Evolutionary conservation across 768 basidiomycete species (phyloP).

Genomic region (Boletales sp.): DNA sequence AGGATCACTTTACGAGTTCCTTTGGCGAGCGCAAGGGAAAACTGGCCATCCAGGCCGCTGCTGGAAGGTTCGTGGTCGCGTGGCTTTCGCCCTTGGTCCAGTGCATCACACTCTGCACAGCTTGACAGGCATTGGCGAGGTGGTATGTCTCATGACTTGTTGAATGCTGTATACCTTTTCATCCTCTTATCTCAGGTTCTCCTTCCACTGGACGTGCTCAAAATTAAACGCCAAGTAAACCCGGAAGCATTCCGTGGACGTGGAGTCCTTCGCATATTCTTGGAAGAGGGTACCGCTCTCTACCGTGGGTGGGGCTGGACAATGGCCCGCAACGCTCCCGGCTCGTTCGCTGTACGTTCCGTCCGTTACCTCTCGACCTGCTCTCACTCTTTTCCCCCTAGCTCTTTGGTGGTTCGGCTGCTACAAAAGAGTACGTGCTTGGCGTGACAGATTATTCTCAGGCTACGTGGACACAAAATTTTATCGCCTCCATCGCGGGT

Average conservation of each 20-base stretch:
- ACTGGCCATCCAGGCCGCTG: constrained; percentile 91
- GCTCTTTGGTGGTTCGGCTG: constrained; percentile 96
- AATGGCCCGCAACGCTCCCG: constrained; percentile 95
- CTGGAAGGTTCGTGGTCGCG: constrained; percentile 67
- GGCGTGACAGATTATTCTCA: constrained; percentile 85
- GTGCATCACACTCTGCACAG: constrained; percentile 28
- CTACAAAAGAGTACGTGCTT: constrained; percentile 91
- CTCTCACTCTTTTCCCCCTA: constrained; percentile 27
- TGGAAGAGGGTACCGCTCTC: constrained; percentile 87
- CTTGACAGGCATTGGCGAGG: constrained; percentile 87
- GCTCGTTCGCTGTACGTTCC: constrained; percentile 83
- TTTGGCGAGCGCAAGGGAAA: constrained; percentile 96
- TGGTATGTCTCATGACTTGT: constrained; percentile 47
- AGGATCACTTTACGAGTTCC: constrained; percentile 69
- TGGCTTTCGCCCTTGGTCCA: not conserved
- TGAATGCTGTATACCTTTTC: not conserved
- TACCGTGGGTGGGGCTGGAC: constrained; percentile 99
- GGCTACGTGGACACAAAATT: constrained; percentile 98
- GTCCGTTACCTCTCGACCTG: not conserved
- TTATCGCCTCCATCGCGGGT: constrained; percentile 90
- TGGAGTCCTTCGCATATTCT: constrained; percentile 82
- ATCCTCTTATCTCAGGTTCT: constrained; percentile 55
- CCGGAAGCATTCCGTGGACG: constrained; percentile 97
- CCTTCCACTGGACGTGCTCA: constrained; percentile 94
- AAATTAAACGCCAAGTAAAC: constrained; percentile 98